Base-by-base conservation (phyloP, 2,329 filamentous ascomycete species). In the Fusarium falciforme region DNA sequence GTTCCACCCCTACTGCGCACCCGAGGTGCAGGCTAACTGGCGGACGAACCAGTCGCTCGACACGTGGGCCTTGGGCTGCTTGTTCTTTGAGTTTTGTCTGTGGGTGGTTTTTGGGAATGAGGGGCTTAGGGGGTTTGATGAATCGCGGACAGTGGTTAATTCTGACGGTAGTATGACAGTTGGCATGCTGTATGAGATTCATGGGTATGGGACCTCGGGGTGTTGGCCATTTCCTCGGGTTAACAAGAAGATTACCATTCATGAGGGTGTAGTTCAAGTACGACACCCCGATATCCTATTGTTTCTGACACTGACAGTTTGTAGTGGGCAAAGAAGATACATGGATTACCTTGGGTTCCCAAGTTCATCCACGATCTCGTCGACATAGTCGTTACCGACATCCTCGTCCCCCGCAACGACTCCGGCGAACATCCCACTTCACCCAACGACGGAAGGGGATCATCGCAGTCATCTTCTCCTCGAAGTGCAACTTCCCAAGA, bases 71-170 rank as follows among this genome's bases (percentile, higher is more conserved):
- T 3, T 68, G 11, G 66, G 66, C 20, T 68, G 66, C 20, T 10
- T 68, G 20, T 68, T 64, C 42, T 22, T 68, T 10, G 66, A 68
- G 38, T 68, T 68, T 33, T 47, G 40, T 6, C 61, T 65, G 1
- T 68, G 66, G 66, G 54, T 61, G 6, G 25, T 60, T 17, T 68
- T 68, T 36, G 66, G 66, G 14, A 27, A 60, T 17, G 12, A 49
- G 2, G 66, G 65, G 3, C 14, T 59, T 2, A n/a, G 4, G 6
- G 57, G 27, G 22, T 59, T 59, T 35, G 38, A 59, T 14, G 35
- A n/a, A n/a, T 38, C 25, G 5, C 42, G 57, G 25, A 42, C 35
- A 9, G 25, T 42, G 7, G 22, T 29, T 29, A 52, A 40, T 20
- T n/a, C 25, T 16, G 22, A 29, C 36, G 22, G 22, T 16, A n/a